phyloP scores from a whole-genome alignment of 116 monocot species.

The Phalaenopsis hybrid region DNA sequence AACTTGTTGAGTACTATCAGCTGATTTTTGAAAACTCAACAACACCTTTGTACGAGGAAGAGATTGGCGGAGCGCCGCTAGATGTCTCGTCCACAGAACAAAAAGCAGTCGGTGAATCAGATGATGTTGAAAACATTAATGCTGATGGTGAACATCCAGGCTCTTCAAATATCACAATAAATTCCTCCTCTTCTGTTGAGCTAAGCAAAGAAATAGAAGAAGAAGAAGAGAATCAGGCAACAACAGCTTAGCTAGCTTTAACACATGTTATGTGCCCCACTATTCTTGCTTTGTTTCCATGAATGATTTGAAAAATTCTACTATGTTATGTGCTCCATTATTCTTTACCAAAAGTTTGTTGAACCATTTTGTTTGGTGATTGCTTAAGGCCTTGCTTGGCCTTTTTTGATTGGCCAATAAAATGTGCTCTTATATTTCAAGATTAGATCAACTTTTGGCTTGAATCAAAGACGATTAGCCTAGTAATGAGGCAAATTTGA shows the following conservation, averaged over 20 bases:
- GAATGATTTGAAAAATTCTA: too few relatives aligned
- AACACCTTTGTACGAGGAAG: constrained; percentile 38
- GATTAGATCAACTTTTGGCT: too few relatives aligned
- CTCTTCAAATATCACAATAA: neutral
- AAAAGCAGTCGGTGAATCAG: constrained; percentile 8
- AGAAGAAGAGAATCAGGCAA: neutral
- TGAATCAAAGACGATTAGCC: too few relatives aligned
- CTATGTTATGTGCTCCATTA: too few relatives aligned
- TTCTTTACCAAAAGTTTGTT: too few relatives aligned
- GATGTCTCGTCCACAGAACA: constrained; percentile 52
- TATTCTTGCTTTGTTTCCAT: too few relatives aligned
- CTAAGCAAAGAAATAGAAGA: neutral
- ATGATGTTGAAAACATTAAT: neutral
- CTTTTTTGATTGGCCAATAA: too few relatives aligned
- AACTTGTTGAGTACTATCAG: constrained; percentile 95
- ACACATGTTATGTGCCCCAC: too few relatives aligned
- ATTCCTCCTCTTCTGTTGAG: neutral
- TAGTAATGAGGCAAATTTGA: too few relatives aligned
- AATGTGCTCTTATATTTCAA: too few relatives aligned
- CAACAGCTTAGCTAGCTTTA: neutral
- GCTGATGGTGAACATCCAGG: neutral
- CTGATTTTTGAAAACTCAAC: constrained; percentile 44
- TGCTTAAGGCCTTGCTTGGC: too few relatives aligned
- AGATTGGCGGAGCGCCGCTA: constrained; percentile 34
- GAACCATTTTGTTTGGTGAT: too few relatives aligned